These are phyloP conservation scores for Didymella exigua DNA, from an alignment of 2,329 filamentous ascomycete genomes.

Conservation along the genomic window DNA sequence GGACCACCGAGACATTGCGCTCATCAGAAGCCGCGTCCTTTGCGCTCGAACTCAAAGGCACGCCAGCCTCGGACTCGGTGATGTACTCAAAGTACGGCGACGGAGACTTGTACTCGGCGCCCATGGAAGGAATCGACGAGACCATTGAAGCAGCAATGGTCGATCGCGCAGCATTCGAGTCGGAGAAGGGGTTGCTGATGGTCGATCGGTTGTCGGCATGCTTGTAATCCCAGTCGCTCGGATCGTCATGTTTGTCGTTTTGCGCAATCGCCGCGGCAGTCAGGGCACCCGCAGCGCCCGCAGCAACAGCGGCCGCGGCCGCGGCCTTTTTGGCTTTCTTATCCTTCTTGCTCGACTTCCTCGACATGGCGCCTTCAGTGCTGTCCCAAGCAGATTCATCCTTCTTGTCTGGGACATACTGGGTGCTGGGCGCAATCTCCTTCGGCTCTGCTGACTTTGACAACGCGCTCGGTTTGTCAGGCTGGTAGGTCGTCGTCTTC, in stretches of 20 bases:
- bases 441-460: slow-evolving; percentile 19
- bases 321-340: slow-evolving; percentile 38
- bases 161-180: slow-evolving; percentile 32
- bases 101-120: slow-evolving; percentile 37
- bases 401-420: slow-evolving; percentile 36
- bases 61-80: slow-evolving; percentile 48
- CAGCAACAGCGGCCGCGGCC: slow-evolving; percentile 25
- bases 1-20: slow-evolving; percentile 53
- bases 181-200: slow-evolving; percentile 38
- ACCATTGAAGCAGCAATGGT: slow-evolving; percentile 26
- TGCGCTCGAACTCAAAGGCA: slow-evolving; percentile 6
- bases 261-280: slow-evolving; percentile 28
- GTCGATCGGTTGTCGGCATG: slow-evolving; percentile 26
- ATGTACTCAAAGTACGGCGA: slow-evolving; percentile 51
- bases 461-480: slow-evolving; percentile 39
- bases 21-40: slow-evolving; percentile 47
- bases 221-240: slow-evolving; percentile 19
- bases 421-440: slow-evolving; percentile 38
- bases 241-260: slow-evolving; percentile 24
- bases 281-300: slow-evolving; percentile 20
- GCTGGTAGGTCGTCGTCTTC: slow-evolving; percentile 34
- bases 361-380: slow-evolving; percentile 30
- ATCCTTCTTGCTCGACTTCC: slow-evolving; percentile 41
- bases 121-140: slow-evolving; percentile 30
- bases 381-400: slow-evolving; percentile 32